These are phyloP conservation scores for Penicillium sp. DNA, from an alignment of 2,329 filamentous ascomycete species.

Conservation along the genomic window DNA sequence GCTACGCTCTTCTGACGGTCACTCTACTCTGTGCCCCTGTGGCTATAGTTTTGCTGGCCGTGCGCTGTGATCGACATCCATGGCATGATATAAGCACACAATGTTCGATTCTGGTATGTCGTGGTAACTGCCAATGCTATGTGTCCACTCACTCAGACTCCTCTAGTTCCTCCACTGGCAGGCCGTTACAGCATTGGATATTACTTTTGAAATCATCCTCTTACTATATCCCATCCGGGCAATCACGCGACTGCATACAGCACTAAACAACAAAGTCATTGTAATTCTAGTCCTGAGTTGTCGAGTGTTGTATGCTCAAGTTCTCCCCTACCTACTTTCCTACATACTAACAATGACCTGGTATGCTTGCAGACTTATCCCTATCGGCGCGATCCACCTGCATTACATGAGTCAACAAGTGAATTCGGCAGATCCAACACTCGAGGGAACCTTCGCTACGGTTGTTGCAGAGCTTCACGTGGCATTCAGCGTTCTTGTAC, in stretches of 20 bases:
- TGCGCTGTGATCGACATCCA: slow-evolving; percentile 37
- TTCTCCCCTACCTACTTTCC: too few relatives aligned
- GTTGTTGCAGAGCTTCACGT: slow-evolving; percentile 44
- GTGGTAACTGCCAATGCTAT: background rate
- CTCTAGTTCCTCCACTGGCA: slow-evolving; percentile 40
- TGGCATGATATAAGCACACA: slow-evolving; percentile 33
- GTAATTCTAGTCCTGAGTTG: slow-evolving; percentile 43
- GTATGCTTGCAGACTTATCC: slow-evolving; percentile 35
- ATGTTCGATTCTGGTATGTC: slow-evolving; percentile 35
- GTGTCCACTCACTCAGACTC: background rate
- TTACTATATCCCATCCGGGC: slow-evolving; percentile 38
- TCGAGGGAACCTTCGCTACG: slow-evolving; percentile 35
- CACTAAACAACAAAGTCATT: slow-evolving; percentile 36
- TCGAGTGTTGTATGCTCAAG: slow-evolving; percentile 38
- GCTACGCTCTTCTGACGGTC: slow-evolving; percentile 25
- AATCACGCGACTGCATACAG: slow-evolving; percentile 41
- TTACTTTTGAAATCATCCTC: slow-evolving; percentile 40
- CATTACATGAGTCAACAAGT: slow-evolving; percentile 34
- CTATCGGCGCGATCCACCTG: slow-evolving; percentile 40
- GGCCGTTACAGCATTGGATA: slow-evolving; percentile 39
- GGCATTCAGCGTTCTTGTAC: slow-evolving; percentile 42
- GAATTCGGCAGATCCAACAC: slow-evolving; percentile 35
- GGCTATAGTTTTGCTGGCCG: slow-evolving; percentile 36
- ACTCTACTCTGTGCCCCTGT: slow-evolving; percentile 34
- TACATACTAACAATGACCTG: background rate